Evolutionary conservation across 768 basidiomycete genomes (phyloP).

Genomic region (Trametes meyenii): DNA sequence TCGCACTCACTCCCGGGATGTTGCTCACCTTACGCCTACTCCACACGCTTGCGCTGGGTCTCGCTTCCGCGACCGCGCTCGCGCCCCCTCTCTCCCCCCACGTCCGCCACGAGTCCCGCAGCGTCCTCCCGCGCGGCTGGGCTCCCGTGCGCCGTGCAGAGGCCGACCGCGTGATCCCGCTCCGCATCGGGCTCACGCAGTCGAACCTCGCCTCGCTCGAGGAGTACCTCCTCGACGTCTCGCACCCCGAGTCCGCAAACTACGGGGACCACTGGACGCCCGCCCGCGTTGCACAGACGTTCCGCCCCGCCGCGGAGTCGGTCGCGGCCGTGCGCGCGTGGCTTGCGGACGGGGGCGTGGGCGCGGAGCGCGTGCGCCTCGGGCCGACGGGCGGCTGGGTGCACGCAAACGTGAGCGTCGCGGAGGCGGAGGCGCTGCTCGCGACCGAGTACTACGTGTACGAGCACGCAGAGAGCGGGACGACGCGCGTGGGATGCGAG

Average conservation of each 20-base stretch:
- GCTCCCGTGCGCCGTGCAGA: constrained; percentile 40
- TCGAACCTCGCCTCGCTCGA: constrained; percentile 48
- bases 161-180: constrained; percentile 42
- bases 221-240: constrained; percentile 48
- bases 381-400: constrained; percentile 49
- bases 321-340: constrained; percentile 46
- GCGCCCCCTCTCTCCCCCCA: constrained; percentile 4
- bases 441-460: constrained; percentile 59
- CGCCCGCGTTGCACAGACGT: constrained; percentile 45
- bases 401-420: constrained; percentile 43
- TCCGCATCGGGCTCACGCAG: constrained; percentile 54
- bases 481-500: constrained; percentile 58
- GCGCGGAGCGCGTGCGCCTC: constrained; percentile 41
- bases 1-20: constrained; percentile 10
- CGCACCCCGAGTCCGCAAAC: constrained; percentile 51
- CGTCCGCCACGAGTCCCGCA: constrained; percentile 16
- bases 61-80: not conserved
- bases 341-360: constrained; percentile 47
- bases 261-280: constrained; percentile 56
- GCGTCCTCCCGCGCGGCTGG: constrained; percentile 41
- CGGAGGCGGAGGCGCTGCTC: constrained; percentile 49
- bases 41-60: constrained; percentile 13
- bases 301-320: constrained; percentile 47
- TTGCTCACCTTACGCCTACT: constrained; percentile 12
- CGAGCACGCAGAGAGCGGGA: constrained; percentile 43